Conservation (phyloP, 441 rosid genomes). For the Erysimum cheiri region DNA sequence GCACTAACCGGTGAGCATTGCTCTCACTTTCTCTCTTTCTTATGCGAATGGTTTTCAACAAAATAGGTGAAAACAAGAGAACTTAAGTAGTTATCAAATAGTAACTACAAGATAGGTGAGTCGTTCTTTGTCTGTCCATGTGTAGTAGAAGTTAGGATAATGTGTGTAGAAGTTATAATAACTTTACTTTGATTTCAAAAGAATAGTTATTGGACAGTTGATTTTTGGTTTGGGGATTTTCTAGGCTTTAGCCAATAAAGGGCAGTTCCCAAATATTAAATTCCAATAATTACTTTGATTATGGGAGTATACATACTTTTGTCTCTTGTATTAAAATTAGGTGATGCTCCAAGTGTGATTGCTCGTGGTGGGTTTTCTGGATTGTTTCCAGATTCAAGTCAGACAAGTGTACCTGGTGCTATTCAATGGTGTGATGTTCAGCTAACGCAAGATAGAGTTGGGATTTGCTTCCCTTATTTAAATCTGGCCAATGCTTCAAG, state of each 20-base stretch:
- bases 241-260: too few species aligned
- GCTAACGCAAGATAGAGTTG: constrained; percentile 60
- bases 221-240: too few species aligned
- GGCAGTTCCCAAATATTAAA: too few species aligned
- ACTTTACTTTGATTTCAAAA: too few species aligned
- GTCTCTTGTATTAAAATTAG: constrained; percentile 45
- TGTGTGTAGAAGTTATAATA: too few species aligned
- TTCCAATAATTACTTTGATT: too few species aligned
- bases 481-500: constrained; percentile 52
- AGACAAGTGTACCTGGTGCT: constrained; percentile 42
- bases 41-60: too few species aligned
- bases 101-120: too few species aligned
- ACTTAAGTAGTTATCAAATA: constrained; percentile 21
- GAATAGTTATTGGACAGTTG: too few species aligned
- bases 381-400: constrained; percentile 65
- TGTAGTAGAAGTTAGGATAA: too few species aligned
- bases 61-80: too few species aligned
- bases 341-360: constrained; percentile 58
- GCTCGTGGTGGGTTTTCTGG: constrained; percentile 91
- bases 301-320: neutral
- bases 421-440: constrained; percentile 79
- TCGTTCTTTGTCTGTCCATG: too few species aligned
- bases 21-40: neutral
- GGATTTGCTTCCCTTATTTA: constrained; percentile 64
- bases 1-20: constrained; percentile 55